Base-by-base conservation (phyloP, 441 rosid genomes). In the Iberis amara region DNA sequence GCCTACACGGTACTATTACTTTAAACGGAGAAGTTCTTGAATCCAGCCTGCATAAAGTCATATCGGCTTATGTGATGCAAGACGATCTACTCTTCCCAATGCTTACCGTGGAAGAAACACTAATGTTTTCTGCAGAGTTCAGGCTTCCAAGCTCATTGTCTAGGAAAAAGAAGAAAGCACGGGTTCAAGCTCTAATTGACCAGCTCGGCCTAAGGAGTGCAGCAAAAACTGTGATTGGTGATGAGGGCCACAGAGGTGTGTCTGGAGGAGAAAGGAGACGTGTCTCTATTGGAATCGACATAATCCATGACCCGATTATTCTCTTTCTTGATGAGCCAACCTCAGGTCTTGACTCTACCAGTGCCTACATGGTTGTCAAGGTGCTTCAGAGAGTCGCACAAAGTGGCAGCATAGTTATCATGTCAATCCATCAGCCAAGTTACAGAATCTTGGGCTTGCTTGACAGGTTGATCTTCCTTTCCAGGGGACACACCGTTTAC, bases 51-150 rank as follows among this genome's bases (percentile, higher is more conserved):
- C 66, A 76, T 73, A 89, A 82, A 71, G 83, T 80, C 41, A 89
- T 89, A 15, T 89, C 95, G 0, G 95, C 95, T 54, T 86, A 86
- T 55, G 95, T 86, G 4, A 83, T 83, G 97, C 90, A 86, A 59
- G 97, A 86, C 21, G 97, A 89, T 58, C 86, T 86, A 15, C 66
- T 89, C 39, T 89, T 89, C 39, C 94, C 97, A 0, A 86, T 83
- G 97, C 72, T 86, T 8, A 89, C 89, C 0, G 90, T 89, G 7
- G 86, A 86, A 43, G 97, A 86, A 62, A 89, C 94, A 0, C 55
- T 89, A 8, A 85, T 83, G 92, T 83, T 83, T 59, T 76, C 91
- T 0, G 88, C 88, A 1, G 92, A 83, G 73, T 83, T 83, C 65
- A 63, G 88, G 57, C 85, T 83, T 26, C 92, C 88, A 12, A 80